Conservation (phyloP, 495 filamentous ascomycete genomes). For the Aspergillus funiculosus region DNA sequence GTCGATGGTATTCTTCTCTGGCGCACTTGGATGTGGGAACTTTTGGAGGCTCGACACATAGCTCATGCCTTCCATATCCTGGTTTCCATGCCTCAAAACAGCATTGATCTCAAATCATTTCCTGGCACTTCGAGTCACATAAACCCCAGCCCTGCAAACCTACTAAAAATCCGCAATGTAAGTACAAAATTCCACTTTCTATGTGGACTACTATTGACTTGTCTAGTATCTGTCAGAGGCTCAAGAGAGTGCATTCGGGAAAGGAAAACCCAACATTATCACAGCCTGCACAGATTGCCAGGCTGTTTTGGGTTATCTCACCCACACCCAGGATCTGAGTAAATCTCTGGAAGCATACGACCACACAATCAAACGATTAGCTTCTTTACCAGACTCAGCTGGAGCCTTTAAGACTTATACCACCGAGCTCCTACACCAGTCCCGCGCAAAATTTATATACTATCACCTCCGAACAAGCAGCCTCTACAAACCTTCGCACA, state of each 20-base stretch:
- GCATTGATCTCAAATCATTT: slow-evolving; percentile 22
- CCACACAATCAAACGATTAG: slow-evolving; percentile 39
- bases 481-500: slow-evolving; percentile 55
- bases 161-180: slow-evolving; percentile 51
- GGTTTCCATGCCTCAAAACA: slow-evolving; percentile 34
- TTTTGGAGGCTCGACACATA: slow-evolving; percentile 46
- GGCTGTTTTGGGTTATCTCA: slow-evolving; percentile 60
- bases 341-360: slow-evolving; percentile 46
- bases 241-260: slow-evolving; percentile 52
- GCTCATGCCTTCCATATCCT: slow-evolving; percentile 44
- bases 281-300: slow-evolving; percentile 54
- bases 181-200: slow-evolving; percentile 14
- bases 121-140: slow-evolving; percentile 15
- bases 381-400: slow-evolving; percentile 26
- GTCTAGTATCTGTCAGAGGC: slow-evolving; percentile 48
- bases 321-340: slow-evolving; percentile 27
- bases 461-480: slow-evolving; percentile 53
- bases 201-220: slow-evolving; percentile 10
- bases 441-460: slow-evolving; percentile 60
- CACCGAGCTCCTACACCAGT: slow-evolving; percentile 58
- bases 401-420: slow-evolving; percentile 30
- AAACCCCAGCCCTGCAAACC: slow-evolving; percentile 31
- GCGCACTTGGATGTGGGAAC: slow-evolving; percentile 68
- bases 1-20: slow-evolving; percentile 53
- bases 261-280: slow-evolving; percentile 38